Evolutionary conservation across 192 early-diverging fungal species (phyloP).

Genomic region (Lunasporangiospora selenospora): DNA sequence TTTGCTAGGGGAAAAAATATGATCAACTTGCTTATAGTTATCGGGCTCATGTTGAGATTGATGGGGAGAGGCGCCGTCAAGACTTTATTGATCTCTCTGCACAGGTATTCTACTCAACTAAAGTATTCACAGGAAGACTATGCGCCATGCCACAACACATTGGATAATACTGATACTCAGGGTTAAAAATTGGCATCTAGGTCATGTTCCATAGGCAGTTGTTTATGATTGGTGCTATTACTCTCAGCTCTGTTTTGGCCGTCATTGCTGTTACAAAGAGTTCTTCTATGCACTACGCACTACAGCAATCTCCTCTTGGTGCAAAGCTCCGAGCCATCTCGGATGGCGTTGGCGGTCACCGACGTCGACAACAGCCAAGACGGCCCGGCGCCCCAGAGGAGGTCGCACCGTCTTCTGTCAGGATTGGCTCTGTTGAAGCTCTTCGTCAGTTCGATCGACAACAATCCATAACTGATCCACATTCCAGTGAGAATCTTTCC

Average conservation of each 20-base stretch:
- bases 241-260: slow-evolving; percentile 42
- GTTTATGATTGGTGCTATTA: slow-evolving; percentile 40
- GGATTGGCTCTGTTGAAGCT: slow-evolving; percentile 40
- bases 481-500: no score
- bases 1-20: slow-evolving; percentile 53
- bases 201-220: slow-evolving; percentile 54
- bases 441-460: slow-evolving; percentile 27
- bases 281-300: slow-evolving; percentile 43
- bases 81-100: slow-evolving; percentile 48
- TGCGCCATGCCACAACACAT: neutral
- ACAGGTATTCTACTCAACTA: no score
- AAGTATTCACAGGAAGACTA: no score
- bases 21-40: slow-evolving; percentile 52
- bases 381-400: neutral
- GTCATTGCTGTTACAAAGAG: slow-evolving; percentile 52
- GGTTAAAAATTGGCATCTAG: no score
- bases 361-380: no score
- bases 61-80: slow-evolving; percentile 46
- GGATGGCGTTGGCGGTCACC: no score
- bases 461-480: no score
- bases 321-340: slow-evolving; percentile 40
- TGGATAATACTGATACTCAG: neutral
- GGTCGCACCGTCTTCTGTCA: slow-evolving; percentile 17
- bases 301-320: slow-evolving; percentile 39
- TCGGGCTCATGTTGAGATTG: slow-evolving; percentile 44